Conservation (phyloP, 352 stramenopile genomes). For the Phytopythium cucurbitacearum region DNA sequence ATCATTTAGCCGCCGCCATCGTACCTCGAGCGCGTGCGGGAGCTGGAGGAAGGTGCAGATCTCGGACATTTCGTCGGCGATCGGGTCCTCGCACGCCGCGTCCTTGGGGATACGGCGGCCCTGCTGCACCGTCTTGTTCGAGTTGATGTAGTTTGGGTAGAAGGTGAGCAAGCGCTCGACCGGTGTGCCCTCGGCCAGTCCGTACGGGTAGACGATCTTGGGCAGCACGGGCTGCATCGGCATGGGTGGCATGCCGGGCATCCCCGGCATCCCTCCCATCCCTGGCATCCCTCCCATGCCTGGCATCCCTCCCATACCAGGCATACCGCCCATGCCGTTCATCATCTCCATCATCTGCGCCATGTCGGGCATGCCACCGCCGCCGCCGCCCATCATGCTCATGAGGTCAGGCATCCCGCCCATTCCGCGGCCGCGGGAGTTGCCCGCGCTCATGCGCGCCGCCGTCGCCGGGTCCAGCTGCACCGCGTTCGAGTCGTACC, state of each 20-base stretch:
- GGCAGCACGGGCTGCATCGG: conserved; percentile 50
- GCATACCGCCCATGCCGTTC: conserved; percentile 46
- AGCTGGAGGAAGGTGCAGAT: conserved; percentile 80
- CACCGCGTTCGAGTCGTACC: conserved; percentile 81
- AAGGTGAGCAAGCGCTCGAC: conserved; percentile 69
- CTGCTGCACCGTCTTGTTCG: conserved; percentile 76
- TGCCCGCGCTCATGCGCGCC: conserved; percentile 6
- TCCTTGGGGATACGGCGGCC: conserved; percentile 71
- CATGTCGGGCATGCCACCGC: conserved; percentile 50
- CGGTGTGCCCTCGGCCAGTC: conserved; percentile 46
- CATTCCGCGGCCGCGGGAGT: conserved; percentile 24
- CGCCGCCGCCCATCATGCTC: conserved; percentile 35
- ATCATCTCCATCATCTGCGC: conserved; percentile 44
- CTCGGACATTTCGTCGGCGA: conserved; percentile 81
- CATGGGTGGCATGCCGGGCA: conserved; percentile 41
- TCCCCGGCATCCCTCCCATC: conserved; percentile 45
- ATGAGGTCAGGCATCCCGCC: conserved; percentile 46
- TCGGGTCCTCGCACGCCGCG: conserved; percentile 57
- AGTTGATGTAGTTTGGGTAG: conserved; percentile 87
- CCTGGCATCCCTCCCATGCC: conserved; percentile 31
- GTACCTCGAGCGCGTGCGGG: conserved; percentile 72
- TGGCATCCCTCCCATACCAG: conserved; percentile 32
- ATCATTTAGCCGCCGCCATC: background rate
- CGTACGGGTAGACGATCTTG: conserved; percentile 68
- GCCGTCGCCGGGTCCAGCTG: conserved; percentile 19